A percentile compares a stretch with the other conserved stretches of the same genome.
Conservation (phyloP, 176 grass and related monocot genomes). For the Oryza longistaminata region DNA sequence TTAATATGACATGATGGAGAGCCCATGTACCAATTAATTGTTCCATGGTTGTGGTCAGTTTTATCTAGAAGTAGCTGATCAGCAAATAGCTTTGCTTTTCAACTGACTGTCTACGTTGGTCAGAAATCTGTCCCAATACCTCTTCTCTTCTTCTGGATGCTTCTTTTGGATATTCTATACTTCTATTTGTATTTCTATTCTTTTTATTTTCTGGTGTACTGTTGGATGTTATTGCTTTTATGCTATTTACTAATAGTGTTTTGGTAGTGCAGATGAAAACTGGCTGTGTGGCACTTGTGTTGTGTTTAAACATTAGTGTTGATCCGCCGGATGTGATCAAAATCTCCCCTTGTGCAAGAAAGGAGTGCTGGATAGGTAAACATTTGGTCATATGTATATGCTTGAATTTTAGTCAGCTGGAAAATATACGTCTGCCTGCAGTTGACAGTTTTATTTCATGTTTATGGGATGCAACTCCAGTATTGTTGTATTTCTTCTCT, state of each 20-base stretch:
- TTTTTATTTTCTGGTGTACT: neutral
- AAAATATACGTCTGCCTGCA: neutral
- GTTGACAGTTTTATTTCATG: constrained; percentile 25
- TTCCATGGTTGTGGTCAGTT: neutral
- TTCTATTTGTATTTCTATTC: neutral
- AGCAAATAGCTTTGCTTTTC: constrained; percentile 22
- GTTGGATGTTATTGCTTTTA: constrained; percentile 19
- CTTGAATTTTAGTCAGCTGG: constrained; percentile 7
- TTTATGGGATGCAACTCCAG: constrained; percentile 3
- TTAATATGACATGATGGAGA: neutral
- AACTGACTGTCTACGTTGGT: neutral
- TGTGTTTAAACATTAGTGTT: constrained; percentile 98
- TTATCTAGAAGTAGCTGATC: constrained; percentile 22
- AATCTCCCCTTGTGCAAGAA: constrained; percentile 81
- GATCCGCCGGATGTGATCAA: constrained; percentile 98
- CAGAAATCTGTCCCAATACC: neutral
- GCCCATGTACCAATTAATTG: neutral
- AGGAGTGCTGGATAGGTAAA: constrained; percentile 99
- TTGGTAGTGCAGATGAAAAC: constrained; percentile 95
- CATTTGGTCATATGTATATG: constrained; percentile 10
- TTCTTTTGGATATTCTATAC: neutral
- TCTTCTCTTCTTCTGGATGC: neutral
- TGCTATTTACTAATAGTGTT: constrained; percentile 38
- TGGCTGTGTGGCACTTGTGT: constrained; percentile 90
- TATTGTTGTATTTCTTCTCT: neutral